Base-by-base conservation (phyloP, 495 filamentous ascomycete genomes). In the Aspergillus funiculosus region DNA sequence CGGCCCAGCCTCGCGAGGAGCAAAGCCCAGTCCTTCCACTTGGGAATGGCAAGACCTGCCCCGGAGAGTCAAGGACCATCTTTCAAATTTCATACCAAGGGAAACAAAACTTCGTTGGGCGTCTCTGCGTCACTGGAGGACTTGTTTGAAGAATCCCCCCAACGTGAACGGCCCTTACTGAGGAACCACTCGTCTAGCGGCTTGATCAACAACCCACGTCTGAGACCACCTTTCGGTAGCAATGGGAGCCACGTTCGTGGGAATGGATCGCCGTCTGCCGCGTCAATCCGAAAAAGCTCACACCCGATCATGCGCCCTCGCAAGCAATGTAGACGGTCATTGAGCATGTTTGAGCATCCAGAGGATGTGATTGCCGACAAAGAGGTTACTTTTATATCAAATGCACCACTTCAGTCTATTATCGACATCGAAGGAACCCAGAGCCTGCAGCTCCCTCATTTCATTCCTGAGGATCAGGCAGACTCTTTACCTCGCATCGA, bases 271-370 rank as follows among this genome's bases (percentile, higher is more conserved):
- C 89, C 89, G 8, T 73, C 82, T 28, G 71, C 73, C 34, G 76
- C 71, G 41, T 82, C 88, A 43, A 67, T 84, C 31, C 79, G 87
- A 44, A 86, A 87, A 39, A 74, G 74, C 7, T 81, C 82, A 7
- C 86, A 84, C 53, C 83, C 80, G 14, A 76, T 80, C 42, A 74
- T 78, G 62, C 82, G 91, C 38, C 86, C 88, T 10, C 80, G 89
- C 50, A 95, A 94, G 60, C 86, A 87, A 49, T 90, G 88, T 51
- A 80, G 92, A 21, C 79, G 92, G 39, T 95, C 91, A 29, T 72
- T 95, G 58, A 96, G 91, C 72, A 97, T 98, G 92, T 97, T 90
- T 66, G 92, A 97, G 62, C 79, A 84, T 57, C 84, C 90, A 0
- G 86, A 78, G 43, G 92, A 97, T 58, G 75, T 95, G 15, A 84